phyloP scores from a whole-genome alignment of 441 rosid species.

The Kokia cookei region DNA sequence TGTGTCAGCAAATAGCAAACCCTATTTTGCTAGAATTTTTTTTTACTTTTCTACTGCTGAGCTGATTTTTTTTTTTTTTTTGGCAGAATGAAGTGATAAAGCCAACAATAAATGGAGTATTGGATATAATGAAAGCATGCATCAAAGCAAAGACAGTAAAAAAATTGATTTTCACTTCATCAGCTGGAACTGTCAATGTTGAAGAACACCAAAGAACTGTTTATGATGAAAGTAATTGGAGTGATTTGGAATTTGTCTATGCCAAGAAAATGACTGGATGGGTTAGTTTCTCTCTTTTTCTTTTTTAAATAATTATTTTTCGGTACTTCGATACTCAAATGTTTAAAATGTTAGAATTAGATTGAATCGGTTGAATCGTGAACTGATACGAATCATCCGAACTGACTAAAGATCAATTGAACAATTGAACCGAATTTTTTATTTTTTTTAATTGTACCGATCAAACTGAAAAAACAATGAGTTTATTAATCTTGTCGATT shows the following conservation, averaged over 20 bases:
- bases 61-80: neutral
- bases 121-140: constrained; percentile 83
- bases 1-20: neutral
- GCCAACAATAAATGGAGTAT: constrained; percentile 69
- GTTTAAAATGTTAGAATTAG: no score
- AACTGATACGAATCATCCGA: no score
- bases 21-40: neutral
- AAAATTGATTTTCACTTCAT: constrained; percentile 75
- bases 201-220: constrained; percentile 46
- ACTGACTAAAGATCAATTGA: no score
- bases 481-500: no score
- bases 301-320: neutral
- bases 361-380: rapidly evolving
- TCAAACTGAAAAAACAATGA: rapidly evolving
- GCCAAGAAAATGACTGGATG: constrained; percentile 83
- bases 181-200: constrained; percentile 82
- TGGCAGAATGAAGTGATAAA: constrained; percentile 84
- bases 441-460: no score
- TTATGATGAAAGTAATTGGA: constrained; percentile 70
- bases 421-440: no score
- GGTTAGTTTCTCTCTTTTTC: constrained; percentile 28
- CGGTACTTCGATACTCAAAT: no score
- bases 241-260: constrained; percentile 62
- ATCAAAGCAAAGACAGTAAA: constrained; percentile 53
- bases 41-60: neutral